Base-by-base conservation (phyloP, 495 filamentous ascomycete genomes). In the Chaetomium cochliodes region DNA sequence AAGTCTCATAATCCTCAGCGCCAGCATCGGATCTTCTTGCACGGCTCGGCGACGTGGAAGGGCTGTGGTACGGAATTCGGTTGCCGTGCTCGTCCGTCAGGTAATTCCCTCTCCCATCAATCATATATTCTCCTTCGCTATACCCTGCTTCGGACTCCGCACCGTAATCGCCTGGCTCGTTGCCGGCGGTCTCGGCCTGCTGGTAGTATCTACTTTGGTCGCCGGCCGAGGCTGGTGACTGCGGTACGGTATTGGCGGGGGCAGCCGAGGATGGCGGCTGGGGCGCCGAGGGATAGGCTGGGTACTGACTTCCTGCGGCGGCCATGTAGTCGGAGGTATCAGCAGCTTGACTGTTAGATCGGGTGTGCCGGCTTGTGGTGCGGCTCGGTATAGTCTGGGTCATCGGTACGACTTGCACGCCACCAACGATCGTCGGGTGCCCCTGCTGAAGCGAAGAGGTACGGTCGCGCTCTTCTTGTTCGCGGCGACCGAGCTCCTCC, bases 321-420 rank as follows among this genome's bases (percentile, higher is more conserved):
- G 77, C 70, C 26, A 73, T 41, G 65, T 80, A 76, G 50, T 81
- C 75, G 6, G 72, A 70, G 37, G 75, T 66, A 47, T 81, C 76
- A 56, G 65, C 65, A 0, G 75, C 55, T 65, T 79, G 73, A 68
- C 70, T 66, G 41, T 82, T 74, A 55, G 74, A 70, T 51, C 74
- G 74, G 49, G 78, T 73, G 50, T 76, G 72, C 33, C 76, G 73
- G 60, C 85, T 87, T 46, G 77, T 81, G 62, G 88, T 86, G 56
- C 92, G 84, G 67, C 85, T 88, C 8, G 87, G 83, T 23, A 87
- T 81, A 18, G 90, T 90, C 63, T 88, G 87, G 42, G 90, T 88
- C 90, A 96, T 96, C 3, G 96, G 94, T 30, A 97, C 89, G n/a
- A 98, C 94, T 70, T 97, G 92, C 25, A 97, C 92, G 20, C 93